phyloP scores from a whole-genome alignment of 2,329 filamentous ascomycete genomes.

The Xylariaceae sp. region DNA sequence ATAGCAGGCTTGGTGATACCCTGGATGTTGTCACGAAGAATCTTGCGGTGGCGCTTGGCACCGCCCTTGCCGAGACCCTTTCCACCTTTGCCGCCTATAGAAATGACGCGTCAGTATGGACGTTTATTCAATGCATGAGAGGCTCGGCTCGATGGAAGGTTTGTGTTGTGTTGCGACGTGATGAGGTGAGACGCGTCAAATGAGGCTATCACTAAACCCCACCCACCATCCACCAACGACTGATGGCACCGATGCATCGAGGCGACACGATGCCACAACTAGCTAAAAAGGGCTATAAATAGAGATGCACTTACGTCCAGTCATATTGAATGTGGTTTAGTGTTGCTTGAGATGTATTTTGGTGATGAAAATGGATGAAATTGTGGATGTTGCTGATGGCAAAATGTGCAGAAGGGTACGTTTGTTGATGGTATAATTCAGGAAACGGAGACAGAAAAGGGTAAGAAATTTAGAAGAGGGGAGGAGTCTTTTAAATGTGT shows the following conservation, averaged over 20 bases:
- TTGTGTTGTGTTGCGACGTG: conserved; percentile 19
- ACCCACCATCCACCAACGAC: conserved; percentile 16
- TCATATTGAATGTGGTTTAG: conserved; percentile 59
- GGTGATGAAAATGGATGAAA: conserved; percentile 37
- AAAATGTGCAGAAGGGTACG: conserved; percentile 22
- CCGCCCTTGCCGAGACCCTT: conserved; percentile 98
- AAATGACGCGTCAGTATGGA: conserved; percentile 48
- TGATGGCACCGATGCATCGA: neutral
- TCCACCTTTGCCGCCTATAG: conserved; percentile 85
- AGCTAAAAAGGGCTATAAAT: conserved; percentile 19
- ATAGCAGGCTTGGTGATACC: conserved; percentile 99
- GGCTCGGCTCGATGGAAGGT: conserved; percentile 5
- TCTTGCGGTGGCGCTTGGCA: conserved; percentile 99
- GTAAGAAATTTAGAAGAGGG: conserved; percentile 22
- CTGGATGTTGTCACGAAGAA: conserved; percentile 99
- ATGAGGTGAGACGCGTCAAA: conserved; percentile 36
- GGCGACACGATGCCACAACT: conserved; percentile 20
- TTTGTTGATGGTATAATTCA: conserved; percentile 36
- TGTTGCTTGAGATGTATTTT: conserved; percentile 28
- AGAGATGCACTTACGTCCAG: conserved; percentile 66
- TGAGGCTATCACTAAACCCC: conserved; percentile 24
- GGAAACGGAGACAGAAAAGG: conserved; percentile 27
- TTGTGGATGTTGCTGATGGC: conserved; percentile 35
- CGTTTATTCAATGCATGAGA: neutral
- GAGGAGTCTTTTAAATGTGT: conserved; percentile 30